Evolutionary conservation across 306 rosid species (phyloP).

Genomic region (Sphenostylis stenocarpa): DNA sequence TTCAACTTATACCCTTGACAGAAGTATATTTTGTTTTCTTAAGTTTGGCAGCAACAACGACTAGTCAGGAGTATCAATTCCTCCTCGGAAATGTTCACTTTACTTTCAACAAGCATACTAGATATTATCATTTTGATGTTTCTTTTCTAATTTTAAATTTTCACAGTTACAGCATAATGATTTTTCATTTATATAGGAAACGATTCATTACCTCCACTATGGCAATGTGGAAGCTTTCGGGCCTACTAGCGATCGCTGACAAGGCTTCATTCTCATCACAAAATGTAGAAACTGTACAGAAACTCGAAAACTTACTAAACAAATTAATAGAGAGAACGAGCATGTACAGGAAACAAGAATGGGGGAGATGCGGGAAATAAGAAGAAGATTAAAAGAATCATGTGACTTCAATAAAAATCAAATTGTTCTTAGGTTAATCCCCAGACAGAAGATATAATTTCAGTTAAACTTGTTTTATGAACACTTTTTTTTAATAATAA

Average conservation of each 20-base stretch:
- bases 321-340: conserved; percentile 11
- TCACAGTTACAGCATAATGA: not conserved
- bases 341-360: conserved; percentile 21
- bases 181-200: not conserved
- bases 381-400: not conserved
- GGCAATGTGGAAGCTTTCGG: conserved; percentile 73
- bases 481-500: not conserved
- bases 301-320: conserved; percentile 24
- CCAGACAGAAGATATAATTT: conserved; percentile 3
- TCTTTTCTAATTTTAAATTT: not conserved
- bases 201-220: conserved; percentile 73
- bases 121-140: not conserved
- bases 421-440: not conserved
- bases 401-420: conserved; percentile 21
- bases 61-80: conserved; percentile 17
- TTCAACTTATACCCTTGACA: not conserved
- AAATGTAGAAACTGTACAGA: conserved; percentile 61
- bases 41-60: not conserved
- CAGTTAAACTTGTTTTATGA: conserved; percentile 9
- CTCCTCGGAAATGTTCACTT: not conserved
- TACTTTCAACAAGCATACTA: conserved; percentile 14
- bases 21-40: not conserved
- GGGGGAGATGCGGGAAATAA: not conserved
- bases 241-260: conserved; percentile 57
- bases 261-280: conserved; percentile 68